Conservation (phyloP, 2,329 filamentous ascomycete genomes). For the Pseudocercospora cruenta region DNA sequence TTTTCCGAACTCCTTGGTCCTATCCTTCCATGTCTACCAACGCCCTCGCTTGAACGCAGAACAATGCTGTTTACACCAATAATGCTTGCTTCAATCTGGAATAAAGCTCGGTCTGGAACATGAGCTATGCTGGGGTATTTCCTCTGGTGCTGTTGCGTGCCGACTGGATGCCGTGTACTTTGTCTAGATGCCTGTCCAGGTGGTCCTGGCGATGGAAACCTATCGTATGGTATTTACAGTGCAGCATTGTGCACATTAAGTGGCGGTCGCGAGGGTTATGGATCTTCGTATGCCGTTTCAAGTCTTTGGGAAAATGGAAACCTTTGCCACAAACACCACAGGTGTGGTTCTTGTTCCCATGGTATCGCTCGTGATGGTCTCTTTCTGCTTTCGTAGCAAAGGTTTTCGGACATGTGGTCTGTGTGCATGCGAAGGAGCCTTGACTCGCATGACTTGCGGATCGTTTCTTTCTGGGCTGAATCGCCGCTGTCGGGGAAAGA, state of each 20-base stretch:
- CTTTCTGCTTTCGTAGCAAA: constrained; percentile 5
- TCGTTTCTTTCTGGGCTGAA: background rate
- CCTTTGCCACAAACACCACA: constrained; percentile 3
- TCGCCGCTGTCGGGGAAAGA: background rate
- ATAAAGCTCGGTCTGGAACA: background rate
- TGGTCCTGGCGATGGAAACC: constrained; percentile 15
- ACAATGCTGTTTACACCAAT: background rate
- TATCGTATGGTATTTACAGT: constrained; percentile 7
- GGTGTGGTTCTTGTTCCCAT: background rate
- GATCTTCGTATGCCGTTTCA: constrained; percentile 12
- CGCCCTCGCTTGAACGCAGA: background rate
- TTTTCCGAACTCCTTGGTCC: background rate
- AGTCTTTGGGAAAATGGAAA: constrained; percentile 12
- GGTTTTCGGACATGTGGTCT: background rate
- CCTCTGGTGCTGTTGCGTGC: background rate
- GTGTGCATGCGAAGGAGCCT: constrained; percentile 4
- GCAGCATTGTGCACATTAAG: constrained; percentile 11
- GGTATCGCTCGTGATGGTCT: constrained; percentile 14
- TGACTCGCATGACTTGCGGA: background rate
- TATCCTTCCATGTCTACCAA: background rate
- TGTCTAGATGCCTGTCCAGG: background rate
- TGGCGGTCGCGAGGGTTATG: constrained; percentile 9
- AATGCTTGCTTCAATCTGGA: background rate
- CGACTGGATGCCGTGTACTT: background rate
- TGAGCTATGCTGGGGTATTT: background rate